Evolutionary conservation across 2,329 filamentous ascomycete species (phyloP).

Genomic region (Apiospora aurea): DNA sequence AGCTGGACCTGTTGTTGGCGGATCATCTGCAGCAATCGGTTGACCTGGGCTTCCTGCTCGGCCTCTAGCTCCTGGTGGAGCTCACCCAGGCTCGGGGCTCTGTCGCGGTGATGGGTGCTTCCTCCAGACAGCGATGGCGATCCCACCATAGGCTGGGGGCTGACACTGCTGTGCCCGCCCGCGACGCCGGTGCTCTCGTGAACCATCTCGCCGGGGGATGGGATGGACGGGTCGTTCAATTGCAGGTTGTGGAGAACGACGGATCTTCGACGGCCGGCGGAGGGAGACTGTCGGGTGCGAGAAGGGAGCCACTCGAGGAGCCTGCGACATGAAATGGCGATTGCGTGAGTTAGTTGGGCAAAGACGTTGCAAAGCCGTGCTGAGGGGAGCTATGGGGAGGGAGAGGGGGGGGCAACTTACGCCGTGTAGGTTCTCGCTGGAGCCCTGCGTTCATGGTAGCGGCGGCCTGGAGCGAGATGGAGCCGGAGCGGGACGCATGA

Average conservation of each 20-base stretch:
- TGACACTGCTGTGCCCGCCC: slow-evolving; percentile 44
- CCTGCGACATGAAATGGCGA: slow-evolving; percentile 41
- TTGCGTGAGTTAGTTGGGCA: background rate
- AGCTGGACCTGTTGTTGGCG: slow-evolving; percentile 77
- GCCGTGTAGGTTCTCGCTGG: slow-evolving; percentile 67
- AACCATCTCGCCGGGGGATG: slow-evolving; percentile 73
- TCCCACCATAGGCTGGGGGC: slow-evolving; percentile 54
- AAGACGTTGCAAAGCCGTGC: background rate
- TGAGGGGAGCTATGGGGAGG: background rate
- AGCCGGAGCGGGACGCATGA: slow-evolving; percentile 66
- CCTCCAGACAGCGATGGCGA: slow-evolving; percentile 51
- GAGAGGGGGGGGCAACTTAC: slow-evolving; percentile 51
- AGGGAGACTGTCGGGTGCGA: slow-evolving; percentile 53
- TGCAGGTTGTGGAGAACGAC: slow-evolving; percentile 76
- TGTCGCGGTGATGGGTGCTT: slow-evolving; percentile 60
- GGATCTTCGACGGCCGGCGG: slow-evolving; percentile 67
- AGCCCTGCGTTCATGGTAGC: slow-evolving; percentile 81
- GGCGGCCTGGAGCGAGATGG: slow-evolving; percentile 76
- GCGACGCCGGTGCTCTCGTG: slow-evolving; percentile 50
- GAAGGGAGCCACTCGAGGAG: slow-evolving; percentile 62
- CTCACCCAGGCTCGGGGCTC: slow-evolving; percentile 76
- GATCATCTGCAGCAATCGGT: slow-evolving; percentile 80
- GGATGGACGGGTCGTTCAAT: slow-evolving; percentile 73
- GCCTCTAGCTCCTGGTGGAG: slow-evolving; percentile 81
- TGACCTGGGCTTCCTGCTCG: slow-evolving; percentile 82